Conservation (phyloP, 2,329 filamentous ascomycete species). For the Arachnopeziza araneosa region DNA sequence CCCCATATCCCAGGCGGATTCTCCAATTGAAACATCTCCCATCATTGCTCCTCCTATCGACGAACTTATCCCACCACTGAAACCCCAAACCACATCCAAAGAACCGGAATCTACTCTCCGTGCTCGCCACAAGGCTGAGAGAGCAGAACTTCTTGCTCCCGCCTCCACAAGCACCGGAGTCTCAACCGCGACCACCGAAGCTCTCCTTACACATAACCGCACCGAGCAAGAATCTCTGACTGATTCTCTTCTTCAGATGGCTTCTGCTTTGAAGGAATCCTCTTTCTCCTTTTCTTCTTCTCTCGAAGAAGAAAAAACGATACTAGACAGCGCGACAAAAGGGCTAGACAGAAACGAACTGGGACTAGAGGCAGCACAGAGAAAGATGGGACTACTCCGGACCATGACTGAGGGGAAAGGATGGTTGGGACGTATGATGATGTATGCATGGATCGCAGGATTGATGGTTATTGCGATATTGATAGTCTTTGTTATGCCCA, state of each 20-base stretch:
- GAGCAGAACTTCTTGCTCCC: slow-evolving; percentile 19
- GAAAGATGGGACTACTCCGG: slow-evolving; percentile 70
- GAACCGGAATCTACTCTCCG: slow-evolving; percentile 19
- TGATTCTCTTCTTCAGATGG: slow-evolving; percentile 74
- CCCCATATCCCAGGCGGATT: slow-evolving; percentile 8
- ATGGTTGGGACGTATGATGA: slow-evolving; percentile 76
- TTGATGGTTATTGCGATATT: slow-evolving; percentile 73
- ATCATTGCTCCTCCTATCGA: slow-evolving; percentile 4
- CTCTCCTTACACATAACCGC: slow-evolving; percentile 69
- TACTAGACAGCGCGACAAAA: slow-evolving; percentile 64
- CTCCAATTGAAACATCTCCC: slow-evolving; percentile 5
- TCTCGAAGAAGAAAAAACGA: slow-evolving; percentile 66
- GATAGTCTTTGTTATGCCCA: slow-evolving; percentile 81
- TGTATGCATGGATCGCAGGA: slow-evolving; percentile 79
- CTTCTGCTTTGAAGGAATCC: slow-evolving; percentile 68
- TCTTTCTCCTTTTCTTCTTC: slow-evolving; percentile 66
- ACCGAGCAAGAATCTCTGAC: slow-evolving; percentile 80
- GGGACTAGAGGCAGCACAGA: slow-evolving; percentile 70
- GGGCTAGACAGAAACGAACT: slow-evolving; percentile 72
- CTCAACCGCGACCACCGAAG: slow-evolving; percentile 56
- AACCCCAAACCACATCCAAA: slow-evolving; percentile 1
- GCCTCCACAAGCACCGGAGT: slow-evolving; percentile 23
- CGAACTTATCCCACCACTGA: neutral
- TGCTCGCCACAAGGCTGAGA: slow-evolving; percentile 16
- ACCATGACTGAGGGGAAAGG: slow-evolving; percentile 83